Percentiles rank a stretch among this genome's conserved stretches.
Evolutionary conservation across 164 flowering plant genomes (phyloP).

Genomic region (Piper betle): DNA sequence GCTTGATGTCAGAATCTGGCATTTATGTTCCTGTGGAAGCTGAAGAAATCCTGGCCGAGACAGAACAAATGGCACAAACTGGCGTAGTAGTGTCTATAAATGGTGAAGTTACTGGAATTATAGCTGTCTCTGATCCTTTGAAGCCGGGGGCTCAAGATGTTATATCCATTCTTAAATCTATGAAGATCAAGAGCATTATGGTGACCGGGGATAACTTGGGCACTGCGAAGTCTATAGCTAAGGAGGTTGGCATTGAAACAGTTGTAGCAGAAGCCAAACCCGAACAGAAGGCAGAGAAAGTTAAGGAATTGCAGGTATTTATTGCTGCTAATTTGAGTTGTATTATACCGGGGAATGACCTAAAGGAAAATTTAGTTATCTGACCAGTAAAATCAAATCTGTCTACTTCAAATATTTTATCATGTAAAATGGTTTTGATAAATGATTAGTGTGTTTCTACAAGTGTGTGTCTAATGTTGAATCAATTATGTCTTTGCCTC

Average conservation of each 20-base stretch:
- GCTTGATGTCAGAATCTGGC: conserved; percentile 44
- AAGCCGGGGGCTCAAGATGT: conserved; percentile 79
- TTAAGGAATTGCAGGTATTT: conserved; percentile 72
- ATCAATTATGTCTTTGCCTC: neutral
- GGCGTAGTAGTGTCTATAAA: conserved; percentile 69
- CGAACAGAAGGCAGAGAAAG: conserved; percentile 74
- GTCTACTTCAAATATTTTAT: no score
- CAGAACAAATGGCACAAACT: conserved; percentile 70
- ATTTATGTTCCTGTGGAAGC: conserved; percentile 42
- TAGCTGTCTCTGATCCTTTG: conserved; percentile 79
- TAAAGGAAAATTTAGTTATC: neutral
- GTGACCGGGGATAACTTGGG: conserved; percentile 95
- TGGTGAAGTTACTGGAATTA: conserved; percentile 63
- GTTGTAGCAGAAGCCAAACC: conserved; percentile 92
- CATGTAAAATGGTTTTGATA: no score
- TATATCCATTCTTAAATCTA: conserved; percentile 52
- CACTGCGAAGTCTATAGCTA: conserved; percentile 69
- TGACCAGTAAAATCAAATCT: neutral
- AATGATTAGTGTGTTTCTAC: neutral
- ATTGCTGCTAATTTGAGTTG: neutral
- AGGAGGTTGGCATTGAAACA: conserved; percentile 59
- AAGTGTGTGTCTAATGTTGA: neutral
- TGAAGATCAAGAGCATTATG: conserved; percentile 73
- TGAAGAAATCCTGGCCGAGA: conserved; percentile 40
- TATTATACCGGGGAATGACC: neutral